These are phyloP conservation scores for Trichoderma brevicompactum DNA, from an alignment of 2,329 filamentous ascomycete genomes.

Conservation along the genomic window DNA sequence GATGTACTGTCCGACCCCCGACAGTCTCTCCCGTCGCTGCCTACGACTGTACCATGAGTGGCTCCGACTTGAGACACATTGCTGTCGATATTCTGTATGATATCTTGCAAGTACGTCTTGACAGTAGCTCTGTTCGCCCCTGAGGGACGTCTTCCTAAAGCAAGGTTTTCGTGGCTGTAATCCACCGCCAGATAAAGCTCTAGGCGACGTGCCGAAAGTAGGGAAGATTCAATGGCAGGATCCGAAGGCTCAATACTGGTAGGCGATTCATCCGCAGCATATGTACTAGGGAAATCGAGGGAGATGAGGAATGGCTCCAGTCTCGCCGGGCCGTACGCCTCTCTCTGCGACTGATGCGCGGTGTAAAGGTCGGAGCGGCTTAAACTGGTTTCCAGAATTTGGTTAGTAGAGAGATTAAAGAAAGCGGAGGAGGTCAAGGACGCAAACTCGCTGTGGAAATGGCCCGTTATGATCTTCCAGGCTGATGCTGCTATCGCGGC, in stretches of 20 bases:
- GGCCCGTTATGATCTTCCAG: slow-evolving; percentile 4
- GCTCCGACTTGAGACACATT: slow-evolving; percentile 1
- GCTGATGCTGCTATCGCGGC: slow-evolving; percentile 20
- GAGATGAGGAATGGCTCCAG: background rate
- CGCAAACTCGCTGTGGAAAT: background rate
- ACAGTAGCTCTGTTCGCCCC: slow-evolving; percentile 13
- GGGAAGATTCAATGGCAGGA: background rate
- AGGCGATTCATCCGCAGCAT: background rate
- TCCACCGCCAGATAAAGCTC: slow-evolving; percentile 13
- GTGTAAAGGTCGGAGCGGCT: slow-evolving; percentile 9
- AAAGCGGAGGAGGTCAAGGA: too few relatives aligned
- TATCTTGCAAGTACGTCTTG: background rate
- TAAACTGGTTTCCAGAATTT: background rate
- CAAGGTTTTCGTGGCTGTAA: background rate
- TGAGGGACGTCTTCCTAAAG: background rate
- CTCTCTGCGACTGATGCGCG: background rate
- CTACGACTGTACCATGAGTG: background rate
- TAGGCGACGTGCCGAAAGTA: background rate
- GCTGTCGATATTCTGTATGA: background rate
- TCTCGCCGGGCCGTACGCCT: background rate
- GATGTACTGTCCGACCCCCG: background rate
- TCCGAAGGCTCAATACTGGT: background rate
- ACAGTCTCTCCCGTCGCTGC: background rate
- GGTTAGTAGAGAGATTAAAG: background rate
- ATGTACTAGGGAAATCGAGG: background rate